Conservation (phyloP, 352 stramenopile genomes). For the Phytopythium sindhum region DNA sequence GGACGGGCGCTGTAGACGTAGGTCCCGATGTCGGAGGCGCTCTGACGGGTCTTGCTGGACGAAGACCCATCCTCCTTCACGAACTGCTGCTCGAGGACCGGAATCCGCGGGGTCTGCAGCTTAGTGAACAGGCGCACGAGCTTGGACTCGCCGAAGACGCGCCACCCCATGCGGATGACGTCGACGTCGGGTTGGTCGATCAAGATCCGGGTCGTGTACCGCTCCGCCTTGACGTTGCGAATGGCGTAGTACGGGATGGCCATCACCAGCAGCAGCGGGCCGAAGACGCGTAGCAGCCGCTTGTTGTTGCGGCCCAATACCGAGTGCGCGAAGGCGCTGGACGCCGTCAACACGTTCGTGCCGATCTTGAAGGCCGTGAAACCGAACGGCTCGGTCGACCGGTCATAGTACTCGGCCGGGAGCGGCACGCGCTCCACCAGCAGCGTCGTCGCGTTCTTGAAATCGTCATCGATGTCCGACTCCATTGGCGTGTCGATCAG, state of each 20-base stretch:
- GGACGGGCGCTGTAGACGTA: slow-evolving; percentile 68
- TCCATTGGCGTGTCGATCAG: slow-evolving; percentile 84
- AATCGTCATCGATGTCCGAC: slow-evolving; percentile 83
- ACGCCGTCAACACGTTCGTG: slow-evolving; percentile 72
- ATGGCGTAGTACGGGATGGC: slow-evolving; percentile 84
- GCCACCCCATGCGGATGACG: slow-evolving; percentile 83
- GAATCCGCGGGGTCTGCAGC: slow-evolving; percentile 57
- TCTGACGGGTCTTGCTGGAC: slow-evolving; percentile 27
- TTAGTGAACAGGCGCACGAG: slow-evolving; percentile 65
- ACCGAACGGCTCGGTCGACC: slow-evolving; percentile 71
- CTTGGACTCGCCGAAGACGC: slow-evolving; percentile 77
- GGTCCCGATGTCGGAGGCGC: slow-evolving; percentile 61
- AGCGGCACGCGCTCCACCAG: slow-evolving; percentile 79
- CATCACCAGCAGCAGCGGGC: slow-evolving; percentile 50
- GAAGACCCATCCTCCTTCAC: slow-evolving; percentile 41
- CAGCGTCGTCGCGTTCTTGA: slow-evolving; percentile 81
- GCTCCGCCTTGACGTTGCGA: slow-evolving; percentile 63
- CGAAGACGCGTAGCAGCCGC: slow-evolving; percentile 54
- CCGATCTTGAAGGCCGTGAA: slow-evolving; percentile 85
- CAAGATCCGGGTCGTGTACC: slow-evolving; percentile 71
- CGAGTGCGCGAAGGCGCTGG: slow-evolving; percentile 73
- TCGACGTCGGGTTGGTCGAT: slow-evolving; percentile 84
- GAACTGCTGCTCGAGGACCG: slow-evolving; percentile 67
- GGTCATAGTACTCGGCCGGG: slow-evolving; percentile 80
- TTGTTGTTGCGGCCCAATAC: slow-evolving; percentile 66